Conservation (phyloP, 305 asterid genomes). For the Striga hermonthica region DNA sequence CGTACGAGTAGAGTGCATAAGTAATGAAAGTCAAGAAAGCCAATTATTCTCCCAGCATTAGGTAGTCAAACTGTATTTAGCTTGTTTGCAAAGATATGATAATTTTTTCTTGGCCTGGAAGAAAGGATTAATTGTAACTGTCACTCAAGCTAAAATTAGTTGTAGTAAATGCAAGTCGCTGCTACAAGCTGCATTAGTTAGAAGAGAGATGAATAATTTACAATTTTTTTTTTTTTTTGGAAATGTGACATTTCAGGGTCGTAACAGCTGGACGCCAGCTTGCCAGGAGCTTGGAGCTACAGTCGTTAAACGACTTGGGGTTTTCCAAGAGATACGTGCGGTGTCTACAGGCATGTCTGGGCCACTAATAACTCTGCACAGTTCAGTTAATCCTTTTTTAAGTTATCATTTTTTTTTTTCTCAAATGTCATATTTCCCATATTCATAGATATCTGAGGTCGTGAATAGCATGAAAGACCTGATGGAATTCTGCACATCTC, state of each 20-base stretch:
- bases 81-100: not conserved
- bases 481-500: slow-evolving; percentile 77
- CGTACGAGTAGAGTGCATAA: not conserved
- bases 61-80: not conserved
- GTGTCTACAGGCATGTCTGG: slow-evolving; percentile 69
- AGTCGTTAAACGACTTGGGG: slow-evolving; percentile 83
- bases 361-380: slow-evolving; percentile 27
- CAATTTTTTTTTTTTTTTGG: not conserved
- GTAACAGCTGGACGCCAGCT: slow-evolving; percentile 89
- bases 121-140: not conserved
- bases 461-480: slow-evolving; percentile 90
- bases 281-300: slow-evolving; percentile 80
- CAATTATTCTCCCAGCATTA: not conserved
- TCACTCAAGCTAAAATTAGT: not conserved
- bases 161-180: not conserved
- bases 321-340: slow-evolving; percentile 89
- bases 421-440: slow-evolving; percentile 26
- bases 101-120: not conserved
- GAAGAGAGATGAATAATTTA: not conserved
- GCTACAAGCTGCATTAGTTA: not conserved
- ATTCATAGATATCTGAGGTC: slow-evolving; percentile 79
- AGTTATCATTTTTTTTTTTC: not conserved
- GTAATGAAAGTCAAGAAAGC: not conserved
- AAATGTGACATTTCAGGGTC: slow-evolving; percentile 49
- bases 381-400: not conserved